Base-by-base conservation (phyloP, 83 land plant genomes). In the Larix sibirica region DNA sequence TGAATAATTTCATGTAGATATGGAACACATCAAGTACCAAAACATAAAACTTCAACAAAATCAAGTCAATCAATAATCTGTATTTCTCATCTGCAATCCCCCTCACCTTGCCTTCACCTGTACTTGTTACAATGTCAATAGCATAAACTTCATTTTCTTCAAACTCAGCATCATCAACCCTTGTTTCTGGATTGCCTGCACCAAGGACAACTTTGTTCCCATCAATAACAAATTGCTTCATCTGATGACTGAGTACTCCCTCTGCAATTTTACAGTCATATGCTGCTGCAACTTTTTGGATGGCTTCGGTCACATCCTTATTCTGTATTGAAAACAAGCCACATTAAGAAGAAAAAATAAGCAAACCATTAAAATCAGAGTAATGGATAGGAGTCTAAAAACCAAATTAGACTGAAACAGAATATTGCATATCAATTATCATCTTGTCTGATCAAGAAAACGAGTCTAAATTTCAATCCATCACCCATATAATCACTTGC, bases 131-230 rank as follows among this genome's bases (percentile, higher is more conserved):
- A 59, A 98, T 94, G 64, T 98, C 99, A 74, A 98, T 68, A 10
- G 99, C 93, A 87, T 98, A 96, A n/a, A 98, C 99, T 83, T 98
- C 99, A 83, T 98, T 98, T 74, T 98, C 99, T 83, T 98, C 99
- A 86, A 98, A 98, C 77, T 98, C 99, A n/a, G 96, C 94, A 85
- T 98, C 99, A 87, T 98, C 99, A 76, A 96, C 99, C 73, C 95
- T 87, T 21, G 93, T 93, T 17, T 98, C 99, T 42, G 97, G 96
- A 79, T 85, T 90, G 80, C 90, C 66, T 20, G 95, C 97, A 87
- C 99, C 95, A 23, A 98, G 85, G 17, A 97, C 83, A 10, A 96
- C 97, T 82, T 96, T 98, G 88, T 94, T 98, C 24, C 94, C 99
- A 87, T 96, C 99, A 67, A 98, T 93, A 4, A 96, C 99, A 82